Percentiles rank a stretch among this genome's conserved stretches.
Evolutionary conservation across 495 filamentous ascomycete species (phyloP).

Genomic region (Penicillium antarcticum): DNA sequence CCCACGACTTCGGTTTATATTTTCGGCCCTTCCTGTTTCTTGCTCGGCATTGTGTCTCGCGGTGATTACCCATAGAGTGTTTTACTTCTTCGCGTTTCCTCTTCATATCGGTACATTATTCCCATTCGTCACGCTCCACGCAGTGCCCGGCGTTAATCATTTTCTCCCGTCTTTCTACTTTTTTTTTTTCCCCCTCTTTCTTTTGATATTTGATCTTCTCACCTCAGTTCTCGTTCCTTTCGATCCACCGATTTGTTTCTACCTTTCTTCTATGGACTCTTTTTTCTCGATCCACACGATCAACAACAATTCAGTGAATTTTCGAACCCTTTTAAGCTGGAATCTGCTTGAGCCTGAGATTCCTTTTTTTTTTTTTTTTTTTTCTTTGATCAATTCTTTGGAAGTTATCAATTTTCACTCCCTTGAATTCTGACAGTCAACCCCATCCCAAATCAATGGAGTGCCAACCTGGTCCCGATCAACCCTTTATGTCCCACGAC

Average conservation of each 20-base stretch:
- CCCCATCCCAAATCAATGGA: too few relatives aligned
- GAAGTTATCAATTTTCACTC: too few relatives aligned
- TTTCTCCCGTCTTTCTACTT: slow-evolving; percentile 22
- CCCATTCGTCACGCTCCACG: slow-evolving; percentile 22
- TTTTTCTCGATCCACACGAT: slow-evolving; percentile 5
- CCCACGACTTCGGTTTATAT: slow-evolving; percentile 31
- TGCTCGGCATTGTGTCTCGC: slow-evolving; percentile 29
- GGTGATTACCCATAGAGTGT: slow-evolving; percentile 35
- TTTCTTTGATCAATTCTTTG: neutral
- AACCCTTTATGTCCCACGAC: too few relatives aligned
- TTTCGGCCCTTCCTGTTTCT: slow-evolving; percentile 21
- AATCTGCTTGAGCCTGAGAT: neutral
- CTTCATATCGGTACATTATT: slow-evolving; percentile 32
- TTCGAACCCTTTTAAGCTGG: neutral
- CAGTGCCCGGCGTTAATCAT: slow-evolving; percentile 22
- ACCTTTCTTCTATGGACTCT: neutral
- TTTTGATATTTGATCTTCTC: neutral
- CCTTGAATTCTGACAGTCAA: too few relatives aligned
- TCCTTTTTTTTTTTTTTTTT: neutral
- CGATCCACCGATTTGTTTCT: slow-evolving; percentile 4
- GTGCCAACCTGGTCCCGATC: too few relatives aligned
- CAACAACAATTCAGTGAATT: slow-evolving; percentile 3
- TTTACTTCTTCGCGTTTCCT: slow-evolving; percentile 15
- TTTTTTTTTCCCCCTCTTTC: slow-evolving; percentile 17
- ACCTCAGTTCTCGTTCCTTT: slow-evolving; percentile 1